Evolutionary conservation across 495 filamentous ascomycete genomes (phyloP), one percentile per base, ranked within the genome.

Genomic region (Penicillium silybi): DNA sequence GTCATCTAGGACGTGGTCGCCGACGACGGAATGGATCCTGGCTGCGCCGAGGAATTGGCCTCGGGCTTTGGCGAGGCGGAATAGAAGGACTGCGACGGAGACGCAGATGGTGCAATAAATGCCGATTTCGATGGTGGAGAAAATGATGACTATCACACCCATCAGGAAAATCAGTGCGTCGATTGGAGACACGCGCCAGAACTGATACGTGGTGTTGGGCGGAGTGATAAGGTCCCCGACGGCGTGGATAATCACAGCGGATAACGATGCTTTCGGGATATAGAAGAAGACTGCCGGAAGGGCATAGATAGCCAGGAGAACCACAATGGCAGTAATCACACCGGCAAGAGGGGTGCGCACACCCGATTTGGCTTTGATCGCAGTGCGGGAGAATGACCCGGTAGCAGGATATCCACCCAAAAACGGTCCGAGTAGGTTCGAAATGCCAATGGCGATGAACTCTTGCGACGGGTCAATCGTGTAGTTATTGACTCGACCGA

Each of bases 291-390:
- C 83, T 4, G 88, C 84, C 3, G 93, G 84, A 17, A 97, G 76
- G 16, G 89, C 90, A 63, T 97, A 98, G 64, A 96, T 93, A 51
- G 93, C 91, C 16, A 97, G 75, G 0, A 97, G 80, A 4, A 98
- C 93, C 11, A 98, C 83, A 15, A 85, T 15, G 0, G 88, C 92
- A 6, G 92, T 98, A 54, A 97, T 91, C 18, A 93, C 78, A 71
- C 93, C 93, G 6, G 89, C 92, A 46, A 97, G 86, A 1, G 93
- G 93, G 11, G 90, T 96, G 6, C 92, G 85, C 1, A 97, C 93
- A 59, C 93, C 93, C 26, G 93, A 91, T 73, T 97, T 98, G 1
- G 90, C 91, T 69, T 97, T 96, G 75, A 98, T 97, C 19, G 93
- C 93, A 39, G 93, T 98, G 19, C 93, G 86, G 16, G 90, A 95